These are phyloP conservation scores for Pecoramyces ruminantium DNA, from an alignment of 192 early-diverging fungal genomes.

Conservation along the genomic window DNA sequence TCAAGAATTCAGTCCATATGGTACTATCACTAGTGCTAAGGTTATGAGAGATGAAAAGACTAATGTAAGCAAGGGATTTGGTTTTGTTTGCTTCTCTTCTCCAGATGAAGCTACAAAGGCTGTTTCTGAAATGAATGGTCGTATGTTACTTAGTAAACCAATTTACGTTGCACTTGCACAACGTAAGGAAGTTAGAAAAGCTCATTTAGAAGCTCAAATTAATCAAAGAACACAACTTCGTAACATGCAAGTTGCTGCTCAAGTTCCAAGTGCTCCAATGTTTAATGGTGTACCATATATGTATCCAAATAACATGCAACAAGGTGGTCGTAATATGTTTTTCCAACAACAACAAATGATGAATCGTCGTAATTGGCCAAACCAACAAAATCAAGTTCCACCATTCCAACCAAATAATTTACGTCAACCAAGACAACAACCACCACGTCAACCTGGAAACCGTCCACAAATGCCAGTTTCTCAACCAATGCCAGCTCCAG, in stretches of 20 bases:
- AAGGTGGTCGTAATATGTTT: background rate
- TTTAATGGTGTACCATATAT: slow-evolving; percentile 3
- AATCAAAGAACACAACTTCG: slow-evolving; percentile 74
- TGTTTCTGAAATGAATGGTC: slow-evolving; percentile 95
- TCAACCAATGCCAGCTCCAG: slow-evolving; percentile 11
- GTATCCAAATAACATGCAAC: background rate
- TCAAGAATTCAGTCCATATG: slow-evolving; percentile 89
- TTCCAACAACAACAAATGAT: slow-evolving; percentile 27
- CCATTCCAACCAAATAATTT: slow-evolving; percentile 19
- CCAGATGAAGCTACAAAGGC: slow-evolving; percentile 98
- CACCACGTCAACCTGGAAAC: slow-evolving; percentile 9
- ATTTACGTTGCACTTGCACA: slow-evolving; percentile 97
- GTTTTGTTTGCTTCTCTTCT: slow-evolving; percentile 98
- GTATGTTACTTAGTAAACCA: slow-evolving; percentile 85
- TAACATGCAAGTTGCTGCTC: background rate
- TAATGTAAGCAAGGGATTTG: slow-evolving; percentile 75
- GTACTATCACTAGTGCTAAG: slow-evolving; percentile 90
- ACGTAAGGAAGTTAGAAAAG: slow-evolving; percentile 89
- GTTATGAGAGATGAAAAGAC: slow-evolving; percentile 91
- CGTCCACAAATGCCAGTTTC: slow-evolving; percentile 17
- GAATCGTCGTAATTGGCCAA: slow-evolving; percentile 20
- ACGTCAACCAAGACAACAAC: background rate
- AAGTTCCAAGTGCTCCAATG: slow-evolving; percentile 12
- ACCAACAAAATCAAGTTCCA: slow-evolving; percentile 40
- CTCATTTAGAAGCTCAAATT: slow-evolving; percentile 91